Conservation (phyloP, 2,329 filamentous ascomycete genomes). For the Cercospora zeina region DNA sequence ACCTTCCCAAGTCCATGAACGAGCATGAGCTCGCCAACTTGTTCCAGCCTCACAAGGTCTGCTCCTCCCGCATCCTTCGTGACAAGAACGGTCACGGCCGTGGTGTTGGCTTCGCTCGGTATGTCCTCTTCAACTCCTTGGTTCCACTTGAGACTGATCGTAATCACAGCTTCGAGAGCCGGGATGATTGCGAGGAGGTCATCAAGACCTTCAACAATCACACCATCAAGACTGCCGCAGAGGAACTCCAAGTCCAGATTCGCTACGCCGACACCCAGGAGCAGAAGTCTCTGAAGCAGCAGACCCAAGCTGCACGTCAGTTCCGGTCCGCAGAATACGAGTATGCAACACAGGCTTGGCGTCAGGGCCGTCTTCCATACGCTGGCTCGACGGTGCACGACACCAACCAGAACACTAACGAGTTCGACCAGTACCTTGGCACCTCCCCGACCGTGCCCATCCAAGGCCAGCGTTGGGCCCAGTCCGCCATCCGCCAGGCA, state of each 20-base stretch:
- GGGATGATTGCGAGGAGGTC: conserved; percentile 86
- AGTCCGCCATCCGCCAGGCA: conserved; percentile 33
- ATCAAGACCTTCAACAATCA: conserved; percentile 81
- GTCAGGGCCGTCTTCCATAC: conserved; percentile 37
- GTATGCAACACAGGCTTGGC: conserved; percentile 39
- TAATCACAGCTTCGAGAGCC: conserved; percentile 73
- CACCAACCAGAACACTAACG: conserved; percentile 36
- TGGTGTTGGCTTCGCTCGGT: conserved; percentile 97
- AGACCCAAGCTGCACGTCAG: conserved; percentile 90
- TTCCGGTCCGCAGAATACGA: conserved; percentile 93
- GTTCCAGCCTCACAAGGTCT: conserved; percentile 76
- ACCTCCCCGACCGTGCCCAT: conserved; percentile 37
- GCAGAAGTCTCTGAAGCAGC: conserved; percentile 94
- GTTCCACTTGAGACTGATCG: conserved; percentile 26
- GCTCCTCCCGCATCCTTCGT: conserved; percentile 92
- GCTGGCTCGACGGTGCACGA: conserved; percentile 30
- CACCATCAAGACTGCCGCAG: conserved; percentile 59
- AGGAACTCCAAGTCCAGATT: conserved; percentile 83
- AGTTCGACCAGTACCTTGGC: conserved; percentile 43
- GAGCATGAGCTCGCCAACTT: conserved; percentile 81
- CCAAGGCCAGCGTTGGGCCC: conserved; percentile 42
- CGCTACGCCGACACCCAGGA: conserved; percentile 96
- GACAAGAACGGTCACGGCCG: conserved; percentile 90
- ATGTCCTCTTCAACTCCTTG: conserved; percentile 39
- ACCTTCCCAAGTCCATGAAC: conserved; percentile 86